Base-by-base conservation (phyloP, 225 moss, liverwort and hornwort genomes). In the Rhytidiadelphus loreus region DNA sequence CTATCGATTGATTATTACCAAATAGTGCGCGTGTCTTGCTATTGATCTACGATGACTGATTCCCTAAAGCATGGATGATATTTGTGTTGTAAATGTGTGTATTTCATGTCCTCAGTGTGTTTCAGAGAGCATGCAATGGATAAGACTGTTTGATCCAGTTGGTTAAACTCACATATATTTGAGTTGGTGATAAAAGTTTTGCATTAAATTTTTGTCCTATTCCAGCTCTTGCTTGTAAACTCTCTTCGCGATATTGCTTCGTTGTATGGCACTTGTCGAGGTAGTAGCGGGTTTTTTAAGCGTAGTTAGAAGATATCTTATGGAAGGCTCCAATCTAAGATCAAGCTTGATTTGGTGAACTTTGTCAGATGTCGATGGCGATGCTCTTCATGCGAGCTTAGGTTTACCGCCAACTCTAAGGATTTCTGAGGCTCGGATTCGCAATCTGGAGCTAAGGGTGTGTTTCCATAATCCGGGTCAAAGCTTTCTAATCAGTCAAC, bases 401-500 rank as follows among this genome's bases (percentile, higher is more conserved):
- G 99, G 99, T 21, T 86, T 97, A 82, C 99, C 97, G 16, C 97
- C 96, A 89, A 95, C 96, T 83, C 93, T 99, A n/a, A 94, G 96
- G 33, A 95, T 99, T 72, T 92, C 94, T 65, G 91, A 96, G 88
- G 97, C 99, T 90, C 95, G 97, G 79, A 95, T 97, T 72, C 92
- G 96, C 84, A 96, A 91, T 89, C 90, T 99, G 89, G 96, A 99
- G 93, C 94, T 99, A 16, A 96, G 96, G 96, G 99, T 97, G 78
- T 83, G 92, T 93, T 83, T 89, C 64, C 21, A 37, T 58, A 76
- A 48, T 81, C 33, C 17, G 61, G 37, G 26, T 33, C 61, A 65
- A 85, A 81, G 48, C 41, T 70, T 32, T 82, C 16, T 83, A 66
- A 61, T 46, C 55, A 59, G 62, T 76, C 44, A 41, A 72, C 35